Conservation (phyloP, 352 stramenopile species). For the Sclerospora graminicola region DNA sequence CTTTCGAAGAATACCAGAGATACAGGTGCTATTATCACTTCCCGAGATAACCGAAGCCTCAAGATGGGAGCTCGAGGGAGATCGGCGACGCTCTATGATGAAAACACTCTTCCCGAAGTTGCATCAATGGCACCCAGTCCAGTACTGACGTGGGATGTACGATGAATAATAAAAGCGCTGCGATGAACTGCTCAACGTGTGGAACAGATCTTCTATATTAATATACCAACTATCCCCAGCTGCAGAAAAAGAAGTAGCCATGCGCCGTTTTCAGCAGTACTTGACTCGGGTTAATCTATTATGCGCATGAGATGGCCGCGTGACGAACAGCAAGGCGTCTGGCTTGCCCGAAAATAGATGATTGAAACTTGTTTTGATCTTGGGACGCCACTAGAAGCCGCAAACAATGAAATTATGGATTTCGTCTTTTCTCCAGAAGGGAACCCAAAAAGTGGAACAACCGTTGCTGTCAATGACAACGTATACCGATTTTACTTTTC, state of each 20-base stretch:
- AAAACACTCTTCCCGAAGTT: conserved; percentile 4
- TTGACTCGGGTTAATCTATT: conserved; percentile 49
- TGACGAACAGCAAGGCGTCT: conserved; percentile 72
- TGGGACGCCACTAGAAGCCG: conserved; percentile 17
- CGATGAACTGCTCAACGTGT: conserved; percentile 62
- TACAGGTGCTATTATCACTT: conserved; percentile 32
- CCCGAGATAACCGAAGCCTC: conserved; percentile 14
- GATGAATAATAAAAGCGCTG: conserved; percentile 54
- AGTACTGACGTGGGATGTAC: conserved; percentile 59
- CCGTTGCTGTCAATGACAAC: conserved; percentile 37
- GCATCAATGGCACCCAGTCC: conserved; percentile 14
- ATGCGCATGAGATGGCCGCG: conserved; percentile 76
- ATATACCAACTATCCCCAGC: conserved; percentile 19
- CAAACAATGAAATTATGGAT: conserved; percentile 46
- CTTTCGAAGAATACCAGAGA: conserved; percentile 40
- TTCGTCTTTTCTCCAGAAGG: conserved; percentile 54
- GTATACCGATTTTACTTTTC: conserved; percentile 46
- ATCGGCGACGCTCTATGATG: conserved; percentile 56
- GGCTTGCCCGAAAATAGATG: conserved; percentile 46
- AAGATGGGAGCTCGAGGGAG: conserved; percentile 55
- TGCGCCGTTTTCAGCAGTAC: conserved; percentile 54
- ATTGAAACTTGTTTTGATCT: conserved; percentile 31
- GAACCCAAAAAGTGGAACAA: conserved; percentile 34
- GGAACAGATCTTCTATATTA: conserved; percentile 43
- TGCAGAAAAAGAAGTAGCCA: conserved; percentile 52